Evolutionary conservation across 495 filamentous ascomycete species (phyloP).

Genomic region (Podospora comata): DNA sequence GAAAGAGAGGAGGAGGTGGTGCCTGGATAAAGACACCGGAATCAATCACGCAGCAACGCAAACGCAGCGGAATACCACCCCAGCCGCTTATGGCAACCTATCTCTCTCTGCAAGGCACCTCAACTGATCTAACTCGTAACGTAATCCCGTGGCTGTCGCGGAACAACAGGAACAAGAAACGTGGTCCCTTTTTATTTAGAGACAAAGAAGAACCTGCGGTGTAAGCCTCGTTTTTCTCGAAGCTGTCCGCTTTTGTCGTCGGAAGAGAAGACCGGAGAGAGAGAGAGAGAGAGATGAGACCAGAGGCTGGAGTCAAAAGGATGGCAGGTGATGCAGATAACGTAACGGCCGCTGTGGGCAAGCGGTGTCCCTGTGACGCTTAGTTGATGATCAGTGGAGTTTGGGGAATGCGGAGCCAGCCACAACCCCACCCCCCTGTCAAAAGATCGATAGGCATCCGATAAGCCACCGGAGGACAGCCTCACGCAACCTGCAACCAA

Average conservation of each 20-base stretch:
- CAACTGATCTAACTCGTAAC: neutral
- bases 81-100: neutral
- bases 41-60: no score
- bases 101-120: neutral
- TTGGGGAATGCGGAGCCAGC: neutral
- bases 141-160: neutral
- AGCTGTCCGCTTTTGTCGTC: neutral
- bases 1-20: neutral
- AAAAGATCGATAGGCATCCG: neutral
- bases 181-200: constrained; percentile 3
- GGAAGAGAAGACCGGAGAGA: neutral
- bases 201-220: neutral
- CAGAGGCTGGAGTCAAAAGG: neutral
- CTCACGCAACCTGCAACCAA: neutral
- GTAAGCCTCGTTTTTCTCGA: neutral
- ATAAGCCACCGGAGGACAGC: neutral
- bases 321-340: neutral
- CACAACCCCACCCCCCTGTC: neutral
- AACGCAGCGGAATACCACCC: neutral
- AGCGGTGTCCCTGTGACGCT: neutral
- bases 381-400: neutral
- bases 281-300: no score
- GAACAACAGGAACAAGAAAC: neutral
- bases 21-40: constrained; percentile 17
- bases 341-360: neutral